phyloP scores from a whole-genome alignment of 345 rosid genomes.

The Dimocarpus longan region DNA sequence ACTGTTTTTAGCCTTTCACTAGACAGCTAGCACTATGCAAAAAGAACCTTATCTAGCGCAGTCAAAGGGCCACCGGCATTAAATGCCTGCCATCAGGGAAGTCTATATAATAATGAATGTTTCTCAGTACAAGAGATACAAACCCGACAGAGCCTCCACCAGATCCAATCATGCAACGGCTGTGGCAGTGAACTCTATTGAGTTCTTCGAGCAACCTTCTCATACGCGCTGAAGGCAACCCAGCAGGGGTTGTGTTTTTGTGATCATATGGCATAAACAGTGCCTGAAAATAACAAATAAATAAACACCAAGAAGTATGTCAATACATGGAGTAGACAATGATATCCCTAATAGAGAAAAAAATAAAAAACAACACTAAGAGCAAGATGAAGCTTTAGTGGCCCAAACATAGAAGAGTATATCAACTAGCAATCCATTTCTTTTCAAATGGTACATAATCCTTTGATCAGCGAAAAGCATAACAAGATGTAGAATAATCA shows the following conservation, averaged over 20 bases:
- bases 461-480: not conserved
- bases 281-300: conserved; percentile 50
- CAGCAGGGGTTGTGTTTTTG: conserved; percentile 81
- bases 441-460: not conserved
- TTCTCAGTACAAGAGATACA: conserved; percentile 33
- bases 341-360: conserved; percentile 12
- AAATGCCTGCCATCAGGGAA: not conserved
- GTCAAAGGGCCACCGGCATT: not conserved
- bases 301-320: conserved; percentile 15
- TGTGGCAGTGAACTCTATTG: conserved; percentile 71
- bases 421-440: not conserved
- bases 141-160: conserved; percentile 99
- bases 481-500: not conserved
- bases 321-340: conserved; percentile 6
- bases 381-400: conserved; percentile 5
- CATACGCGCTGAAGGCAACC: conserved; percentile 62
- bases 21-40: not conserved
- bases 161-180: conserved; percentile 84
- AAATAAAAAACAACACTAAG: not conserved
- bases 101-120: not conserved
- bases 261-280: conserved; percentile 99
- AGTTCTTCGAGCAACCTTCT: conserved; percentile 69
- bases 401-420: not conserved
- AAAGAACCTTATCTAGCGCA: not conserved
- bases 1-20: not conserved